Percentiles rank a stretch among this genome's conserved stretches.
These are phyloP conservation scores for Echria macrotheca DNA, from an alignment of 495 filamentous ascomycete genomes.

Conservation along the genomic window DNA sequence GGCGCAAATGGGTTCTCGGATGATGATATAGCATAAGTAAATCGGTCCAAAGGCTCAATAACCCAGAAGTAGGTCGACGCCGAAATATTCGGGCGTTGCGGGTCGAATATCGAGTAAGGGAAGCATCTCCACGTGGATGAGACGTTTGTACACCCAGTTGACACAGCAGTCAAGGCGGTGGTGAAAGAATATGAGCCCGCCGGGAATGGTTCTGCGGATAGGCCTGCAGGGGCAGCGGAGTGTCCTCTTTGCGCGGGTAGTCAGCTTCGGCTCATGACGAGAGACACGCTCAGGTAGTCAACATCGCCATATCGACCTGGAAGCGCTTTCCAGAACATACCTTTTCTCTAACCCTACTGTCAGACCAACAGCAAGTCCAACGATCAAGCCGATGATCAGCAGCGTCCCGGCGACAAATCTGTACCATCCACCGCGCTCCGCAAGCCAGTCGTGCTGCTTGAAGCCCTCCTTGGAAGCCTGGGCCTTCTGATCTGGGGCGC, in stretches of 20 bases:
- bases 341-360: constrained; percentile 39
- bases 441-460: constrained; percentile 9
- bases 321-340: too few species aligned
- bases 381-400: constrained; percentile 27
- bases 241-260: too few species aligned
- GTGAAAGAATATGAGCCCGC: constrained; percentile 49
- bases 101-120: constrained; percentile 43
- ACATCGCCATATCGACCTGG: neutral
- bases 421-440: constrained; percentile 38
- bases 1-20: constrained; percentile 53
- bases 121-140: constrained; percentile 51
- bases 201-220: constrained; percentile 38
- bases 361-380: constrained; percentile 41
- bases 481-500: neutral
- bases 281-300: neutral
- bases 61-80: constrained; percentile 53
- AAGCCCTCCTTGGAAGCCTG: neutral
- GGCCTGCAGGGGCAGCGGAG: too few species aligned
- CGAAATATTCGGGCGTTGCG: constrained; percentile 20
- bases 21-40: constrained; percentile 40
- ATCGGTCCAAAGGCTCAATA: constrained; percentile 28
- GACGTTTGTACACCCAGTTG: constrained; percentile 47
- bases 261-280: neutral
- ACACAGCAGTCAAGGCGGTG: constrained; percentile 46
- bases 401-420: constrained; percentile 25